A percentile compares a stretch with the other conserved stretches of the same genome.
These are phyloP conservation scores for Ilex paraguariensis DNA, from an alignment of 305 asterid species.

Conservation along the genomic window DNA sequence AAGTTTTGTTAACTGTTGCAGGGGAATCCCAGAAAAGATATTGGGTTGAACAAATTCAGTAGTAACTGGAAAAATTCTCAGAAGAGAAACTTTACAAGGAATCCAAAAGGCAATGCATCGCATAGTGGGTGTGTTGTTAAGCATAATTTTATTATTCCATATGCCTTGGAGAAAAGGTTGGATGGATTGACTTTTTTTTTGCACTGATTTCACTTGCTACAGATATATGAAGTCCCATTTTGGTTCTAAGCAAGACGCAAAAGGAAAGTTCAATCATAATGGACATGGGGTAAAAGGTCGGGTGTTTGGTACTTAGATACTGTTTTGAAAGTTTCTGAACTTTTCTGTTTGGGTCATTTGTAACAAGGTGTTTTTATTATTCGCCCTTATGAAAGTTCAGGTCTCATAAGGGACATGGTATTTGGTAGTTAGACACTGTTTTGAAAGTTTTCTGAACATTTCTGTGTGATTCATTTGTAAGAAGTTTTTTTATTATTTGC, in stretches of 20 bases:
- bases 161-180: constrained; percentile 6
- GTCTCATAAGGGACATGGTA: constrained; percentile 29
- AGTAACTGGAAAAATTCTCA: constrained; percentile 42
- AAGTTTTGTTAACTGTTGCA: constrained; percentile 34
- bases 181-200: constrained; percentile 17
- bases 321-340: neutral
- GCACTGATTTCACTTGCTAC: constrained; percentile 24
- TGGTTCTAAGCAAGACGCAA: constrained; percentile 37
- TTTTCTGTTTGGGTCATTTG: constrained; percentile 5
- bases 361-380: neutral
- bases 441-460: neutral
- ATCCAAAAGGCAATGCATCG: constrained; percentile 36
- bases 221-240: constrained; percentile 45
- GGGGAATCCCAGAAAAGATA: constrained; percentile 40
- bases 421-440: neutral
- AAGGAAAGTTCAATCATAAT: constrained; percentile 48
- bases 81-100: constrained; percentile 42
- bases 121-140: constrained; percentile 38
- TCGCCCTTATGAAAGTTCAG: constrained; percentile 28
- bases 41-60: constrained; percentile 31
- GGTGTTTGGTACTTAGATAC: constrained; percentile 1
- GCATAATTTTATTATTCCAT: constrained; percentile 4
- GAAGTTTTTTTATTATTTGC: too few relatives aligned
- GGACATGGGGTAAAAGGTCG: constrained; percentile 54
- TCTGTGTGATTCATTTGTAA: neutral